Conservation (phyloP, 352 stramenopile genomes). For the Pythium brassicae region DNA sequence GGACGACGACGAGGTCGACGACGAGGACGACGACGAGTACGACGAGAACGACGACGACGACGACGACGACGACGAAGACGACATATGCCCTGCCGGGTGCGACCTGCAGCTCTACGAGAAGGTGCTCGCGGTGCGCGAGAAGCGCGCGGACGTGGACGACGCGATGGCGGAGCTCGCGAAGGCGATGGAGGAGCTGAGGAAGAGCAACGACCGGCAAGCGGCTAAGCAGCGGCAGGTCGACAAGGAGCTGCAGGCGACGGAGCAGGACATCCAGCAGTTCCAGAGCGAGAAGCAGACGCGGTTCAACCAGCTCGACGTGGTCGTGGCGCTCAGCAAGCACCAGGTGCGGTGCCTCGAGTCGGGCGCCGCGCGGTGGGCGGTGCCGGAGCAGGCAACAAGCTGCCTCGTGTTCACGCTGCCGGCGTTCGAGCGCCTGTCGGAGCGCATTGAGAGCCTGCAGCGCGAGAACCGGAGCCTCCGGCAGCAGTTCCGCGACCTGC, state of each 20-base stretch:
- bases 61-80: conserved; percentile 90
- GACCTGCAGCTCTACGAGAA: conserved; percentile 90
- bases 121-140: conserved; percentile 89
- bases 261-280: conserved; percentile 88
- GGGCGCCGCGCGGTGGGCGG: conserved; percentile 20
- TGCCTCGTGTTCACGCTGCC: conserved; percentile 74
- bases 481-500: conserved; percentile 85
- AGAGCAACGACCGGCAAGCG: conserved; percentile 78
- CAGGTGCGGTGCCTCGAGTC: conserved; percentile 68
- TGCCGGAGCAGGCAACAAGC: conserved; percentile 42
- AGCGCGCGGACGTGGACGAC: conserved; percentile 90
- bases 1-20: conserved; percentile 67
- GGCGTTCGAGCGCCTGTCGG: conserved; percentile 51
- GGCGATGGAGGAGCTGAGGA: conserved; percentile 85
- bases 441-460: conserved; percentile 79
- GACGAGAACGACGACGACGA: conserved; percentile 89
- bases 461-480: conserved; percentile 82
- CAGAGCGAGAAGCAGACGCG: conserved; percentile 92
- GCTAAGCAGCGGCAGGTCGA: conserved; percentile 88
- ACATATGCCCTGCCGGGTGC: conserved; percentile 86
- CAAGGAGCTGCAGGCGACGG: conserved; percentile 87
- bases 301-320: conserved; percentile 88
- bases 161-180: conserved; percentile 81
- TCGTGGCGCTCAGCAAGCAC: conserved; percentile 64
- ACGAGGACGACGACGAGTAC: conserved; percentile 64